A percentile compares a stretch with the other conserved stretches of the same genome.
phyloP scores from a whole-genome alignment of 441 rosid species.

The Metrosideros polymorpha region DNA sequence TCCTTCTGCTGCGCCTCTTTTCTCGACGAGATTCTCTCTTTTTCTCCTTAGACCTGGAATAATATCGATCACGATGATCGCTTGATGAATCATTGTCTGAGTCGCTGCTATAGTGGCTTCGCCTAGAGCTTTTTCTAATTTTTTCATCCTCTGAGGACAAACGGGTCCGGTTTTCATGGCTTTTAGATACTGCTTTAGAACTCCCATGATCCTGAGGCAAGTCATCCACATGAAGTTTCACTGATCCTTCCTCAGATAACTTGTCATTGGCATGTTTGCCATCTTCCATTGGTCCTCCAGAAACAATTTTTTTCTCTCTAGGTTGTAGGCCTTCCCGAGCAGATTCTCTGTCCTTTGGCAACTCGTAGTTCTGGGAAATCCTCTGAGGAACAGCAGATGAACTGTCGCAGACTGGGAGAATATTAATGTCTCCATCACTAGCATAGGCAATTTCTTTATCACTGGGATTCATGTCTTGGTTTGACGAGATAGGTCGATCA shows the following conservation, averaged over 20 bases:
- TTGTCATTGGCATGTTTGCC: constrained; percentile 6
- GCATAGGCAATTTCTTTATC: constrained; percentile 21
- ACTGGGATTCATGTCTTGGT: constrained; percentile 7
- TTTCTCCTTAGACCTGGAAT: constrained; percentile 50
- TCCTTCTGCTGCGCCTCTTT: constrained; percentile 57
- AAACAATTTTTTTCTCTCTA: not conserved
- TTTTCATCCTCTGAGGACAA: constrained; percentile 58
- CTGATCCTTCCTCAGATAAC: constrained; percentile 18
- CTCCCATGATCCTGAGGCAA: constrained; percentile 19
- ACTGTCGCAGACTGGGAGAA: constrained; percentile 11
- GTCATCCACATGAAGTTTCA: constrained; percentile 4
- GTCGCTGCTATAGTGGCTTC: constrained; percentile 30
- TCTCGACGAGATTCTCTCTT: constrained; percentile 41
- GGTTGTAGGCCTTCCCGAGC: not conserved
- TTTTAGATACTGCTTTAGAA: constrained; percentile 19
- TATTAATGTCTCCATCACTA: constrained; percentile 7
- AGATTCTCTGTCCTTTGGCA: not conserved
- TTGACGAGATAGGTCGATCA: constrained; percentile 30
- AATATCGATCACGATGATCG: constrained; percentile 27
- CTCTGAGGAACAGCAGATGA: constrained; percentile 11
- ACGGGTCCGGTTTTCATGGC: constrained; percentile 11
- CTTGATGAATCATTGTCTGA: constrained; percentile 47
- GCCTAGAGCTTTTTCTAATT: constrained; percentile 37
- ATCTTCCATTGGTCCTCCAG: not conserved
- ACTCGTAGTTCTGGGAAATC: constrained; percentile 1